Evolutionary conservation across 306 rosid species (phyloP), one percentile per base, ranked within the genome.

Genomic region (Alnus glutinosa): DNA sequence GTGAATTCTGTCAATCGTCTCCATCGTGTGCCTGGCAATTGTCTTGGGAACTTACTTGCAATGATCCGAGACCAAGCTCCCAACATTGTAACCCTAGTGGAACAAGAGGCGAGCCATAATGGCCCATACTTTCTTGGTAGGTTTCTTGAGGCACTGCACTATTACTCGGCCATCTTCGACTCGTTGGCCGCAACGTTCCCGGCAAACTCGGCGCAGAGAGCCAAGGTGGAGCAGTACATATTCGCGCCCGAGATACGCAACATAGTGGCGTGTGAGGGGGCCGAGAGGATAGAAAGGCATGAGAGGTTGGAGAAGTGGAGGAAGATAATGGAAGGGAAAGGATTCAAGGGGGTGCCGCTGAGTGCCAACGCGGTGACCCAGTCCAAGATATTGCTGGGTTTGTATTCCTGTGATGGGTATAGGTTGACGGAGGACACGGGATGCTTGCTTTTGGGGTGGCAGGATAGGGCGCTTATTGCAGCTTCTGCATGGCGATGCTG

Each of bases 401-500:
- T 94, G 85, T 94, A 94, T 70, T 92, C 95, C 0, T 91, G 97
- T 44, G 97, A 94, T 34, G 97, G 97, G 2, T 91, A 94, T 52
- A 83, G 95, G 82, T 80, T 91, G 87, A 91, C 95, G 15, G 95
- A 94, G 83, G 97, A 92, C 52, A 92, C 82, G 7, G 98, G 97
- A 9, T 92, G 97, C 77, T 86, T 94, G 93, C 78, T 94, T 12
- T 85, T 92, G 82, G 97, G 97, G 5, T 94, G 98, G 97, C 97
- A 92, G 59, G 97, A 92, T 52, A 80, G 97, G 19, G 80, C 97
- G 32, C 78, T 90, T 0, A 82, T 92, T 48, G 95, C 98, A 71
- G 97, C 98, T 4, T 94, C 97, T 85, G 97, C 97, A 30, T 94
- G 98, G 97, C 88, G 97, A 9, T 89, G 93, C 82, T 94, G 85